These are phyloP conservation scores for Zygotorulaspora sp. DNA, from an alignment of 805 yeast genomes.

Conservation along the genomic window DNA sequence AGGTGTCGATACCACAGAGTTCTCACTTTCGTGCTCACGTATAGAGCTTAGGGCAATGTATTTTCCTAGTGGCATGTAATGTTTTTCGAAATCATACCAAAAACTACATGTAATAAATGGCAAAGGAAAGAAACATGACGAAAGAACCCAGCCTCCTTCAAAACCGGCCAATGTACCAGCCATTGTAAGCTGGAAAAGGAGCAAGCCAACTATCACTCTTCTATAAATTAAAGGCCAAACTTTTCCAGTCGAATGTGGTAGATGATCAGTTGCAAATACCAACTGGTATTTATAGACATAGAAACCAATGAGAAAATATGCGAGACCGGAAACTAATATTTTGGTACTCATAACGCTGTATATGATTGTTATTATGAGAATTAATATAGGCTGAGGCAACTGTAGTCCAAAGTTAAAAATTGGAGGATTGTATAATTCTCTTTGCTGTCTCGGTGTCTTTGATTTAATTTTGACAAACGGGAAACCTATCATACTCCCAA, in stretches of 20 bases:
- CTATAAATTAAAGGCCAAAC: constrained; percentile 91
- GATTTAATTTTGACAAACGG: constrained; percentile 61
- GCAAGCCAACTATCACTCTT: constrained; percentile 72
- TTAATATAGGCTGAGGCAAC: constrained; percentile 85
- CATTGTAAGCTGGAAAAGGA: constrained; percentile 86
- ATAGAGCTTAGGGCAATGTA: constrained; percentile 87
- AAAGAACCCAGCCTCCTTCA: constrained; percentile 72
- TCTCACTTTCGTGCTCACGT: constrained; percentile 41
- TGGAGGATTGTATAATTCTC: constrained; percentile 79
- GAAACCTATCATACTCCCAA: constrained; percentile 73
- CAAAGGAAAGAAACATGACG: constrained; percentile 68
- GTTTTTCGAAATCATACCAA: constrained; percentile 76
- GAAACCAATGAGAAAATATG: constrained; percentile 80
- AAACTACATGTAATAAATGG: constrained; percentile 64
- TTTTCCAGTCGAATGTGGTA: constrained; percentile 94
- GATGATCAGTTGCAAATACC: constrained; percentile 85
- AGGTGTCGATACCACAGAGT: constrained; percentile 20
- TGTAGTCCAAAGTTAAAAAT: constrained; percentile 85
- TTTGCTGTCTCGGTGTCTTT: constrained; percentile 78
- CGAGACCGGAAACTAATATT: constrained; percentile 75
- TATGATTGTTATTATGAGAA: constrained; percentile 76
- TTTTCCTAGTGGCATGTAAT: constrained; percentile 72
- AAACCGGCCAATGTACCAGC: constrained; percentile 80
- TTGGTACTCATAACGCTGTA: constrained; percentile 89
- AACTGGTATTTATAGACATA: constrained; percentile 88